Conservation (phyloP, 371 early-diverging fungal genomes). For the Mucor sp. region DNA sequence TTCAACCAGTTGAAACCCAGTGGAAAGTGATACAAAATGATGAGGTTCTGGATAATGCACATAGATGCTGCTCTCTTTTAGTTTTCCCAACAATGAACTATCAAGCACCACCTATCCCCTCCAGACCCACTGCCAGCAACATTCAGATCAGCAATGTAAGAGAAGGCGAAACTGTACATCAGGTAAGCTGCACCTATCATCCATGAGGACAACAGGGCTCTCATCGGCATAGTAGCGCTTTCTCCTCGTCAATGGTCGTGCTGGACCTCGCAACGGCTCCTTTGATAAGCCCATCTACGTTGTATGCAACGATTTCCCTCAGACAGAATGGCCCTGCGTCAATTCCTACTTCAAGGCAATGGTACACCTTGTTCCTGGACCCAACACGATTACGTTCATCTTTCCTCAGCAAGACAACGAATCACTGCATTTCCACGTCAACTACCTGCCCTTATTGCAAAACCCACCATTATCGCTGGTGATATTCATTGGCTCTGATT, state of each 20-base stretch:
- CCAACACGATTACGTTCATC: constrained; percentile 50
- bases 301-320: constrained; percentile 50
- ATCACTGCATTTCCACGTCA: constrained; percentile 32
- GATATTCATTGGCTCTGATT: constrained; percentile 63
- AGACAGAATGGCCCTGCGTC: constrained; percentile 54
- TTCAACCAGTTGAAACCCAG: not conserved
- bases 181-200: constrained; percentile 15
- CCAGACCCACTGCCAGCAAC: not conserved
- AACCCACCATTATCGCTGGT: constrained; percentile 62
- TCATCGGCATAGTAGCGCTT: constrained; percentile 43
- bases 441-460: constrained; percentile 58
- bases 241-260: constrained; percentile 59
- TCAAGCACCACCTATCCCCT: constrained; percentile 10
- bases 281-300: constrained; percentile 46
- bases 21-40: not conserved
- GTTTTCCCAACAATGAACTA: constrained; percentile 2
- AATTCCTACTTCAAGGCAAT: constrained; percentile 66
- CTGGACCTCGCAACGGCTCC: constrained; percentile 28
- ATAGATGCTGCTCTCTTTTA: not conserved
- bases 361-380: constrained; percentile 62
- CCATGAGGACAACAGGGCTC: not conserved
- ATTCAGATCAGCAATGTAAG: constrained; percentile 44
- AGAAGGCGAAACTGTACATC: constrained; percentile 59
- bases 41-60: constrained; percentile 1
- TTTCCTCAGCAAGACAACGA: constrained; percentile 23